A percentile compares a stretch with the other conserved stretches of the same genome.
Evolutionary conservation across 208 protist genomes (phyloP).

Genomic region (Crithidia sp.): DNA sequence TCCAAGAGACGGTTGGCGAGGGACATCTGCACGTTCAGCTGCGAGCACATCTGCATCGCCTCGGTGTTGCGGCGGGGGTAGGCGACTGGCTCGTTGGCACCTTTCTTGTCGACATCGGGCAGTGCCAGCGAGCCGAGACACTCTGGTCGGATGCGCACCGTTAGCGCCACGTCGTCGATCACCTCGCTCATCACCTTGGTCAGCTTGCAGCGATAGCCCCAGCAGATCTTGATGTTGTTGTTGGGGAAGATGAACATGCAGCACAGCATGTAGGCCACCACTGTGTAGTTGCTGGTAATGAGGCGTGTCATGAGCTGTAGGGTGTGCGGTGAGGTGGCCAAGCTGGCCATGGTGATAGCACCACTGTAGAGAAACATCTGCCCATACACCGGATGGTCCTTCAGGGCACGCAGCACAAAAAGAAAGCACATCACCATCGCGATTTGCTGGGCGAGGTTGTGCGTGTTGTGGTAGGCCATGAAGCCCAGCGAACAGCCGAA

Average conservation of each 20-base stretch:
- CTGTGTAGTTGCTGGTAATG: constrained; percentile 39
- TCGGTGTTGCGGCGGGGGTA: constrained; percentile 20
- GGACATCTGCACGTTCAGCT: constrained; percentile 31
- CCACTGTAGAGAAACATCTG: constrained; percentile 39
- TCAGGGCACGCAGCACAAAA: constrained; percentile 24
- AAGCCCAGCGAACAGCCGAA: constrained; percentile 41
- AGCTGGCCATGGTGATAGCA: constrained; percentile 31
- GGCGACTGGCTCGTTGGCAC: background rate
- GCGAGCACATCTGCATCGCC: constrained; percentile 37
- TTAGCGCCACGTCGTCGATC: constrained; percentile 39
- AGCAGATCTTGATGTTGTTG: constrained; percentile 59
- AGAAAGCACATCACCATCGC: constrained; percentile 25
- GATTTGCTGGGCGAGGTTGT: constrained; percentile 31
- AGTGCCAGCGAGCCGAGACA: background rate
- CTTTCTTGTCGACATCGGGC: background rate
- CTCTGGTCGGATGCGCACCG: constrained; percentile 13
- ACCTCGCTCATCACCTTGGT: constrained; percentile 35
- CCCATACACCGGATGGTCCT: constrained; percentile 38
- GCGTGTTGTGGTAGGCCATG: constrained; percentile 38
- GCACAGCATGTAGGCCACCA: constrained; percentile 50
- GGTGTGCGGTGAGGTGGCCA: constrained; percentile 22
- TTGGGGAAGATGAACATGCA: constrained; percentile 64
- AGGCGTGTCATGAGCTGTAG: constrained; percentile 38
- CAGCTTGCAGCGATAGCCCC: constrained; percentile 40
- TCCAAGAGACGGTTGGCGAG: constrained; percentile 17